Conservation (phyloP, 1,284 basidiomycete genomes). For the Trichosporon ovoides region DNA sequence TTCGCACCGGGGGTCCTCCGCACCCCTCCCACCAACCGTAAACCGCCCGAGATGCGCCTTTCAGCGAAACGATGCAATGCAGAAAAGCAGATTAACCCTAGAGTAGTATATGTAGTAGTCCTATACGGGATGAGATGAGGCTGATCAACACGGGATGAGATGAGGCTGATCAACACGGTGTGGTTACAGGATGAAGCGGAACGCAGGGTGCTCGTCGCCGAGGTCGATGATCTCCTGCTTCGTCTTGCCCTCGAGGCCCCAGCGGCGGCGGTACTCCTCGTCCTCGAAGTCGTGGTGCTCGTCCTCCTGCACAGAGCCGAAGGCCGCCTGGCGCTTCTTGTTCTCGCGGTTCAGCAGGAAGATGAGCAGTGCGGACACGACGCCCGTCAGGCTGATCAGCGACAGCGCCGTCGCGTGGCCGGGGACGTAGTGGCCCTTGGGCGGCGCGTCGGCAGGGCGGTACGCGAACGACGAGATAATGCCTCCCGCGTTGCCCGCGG, state of each 20-base stretch:
- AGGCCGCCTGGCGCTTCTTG: slow-evolving; percentile 37
- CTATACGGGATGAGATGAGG: neutral
- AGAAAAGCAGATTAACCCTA: slow-evolving; percentile 2
- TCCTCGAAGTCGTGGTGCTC: slow-evolving; percentile 55
- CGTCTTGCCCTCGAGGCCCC: slow-evolving; percentile 45
- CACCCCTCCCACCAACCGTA: too few species aligned
- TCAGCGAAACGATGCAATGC: neutral
- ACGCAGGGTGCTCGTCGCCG: slow-evolving; percentile 47
- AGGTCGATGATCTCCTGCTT: slow-evolving; percentile 48
- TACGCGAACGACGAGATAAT: slow-evolving; percentile 49
- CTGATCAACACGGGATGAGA: neutral
- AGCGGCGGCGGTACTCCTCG: slow-evolving; percentile 36
- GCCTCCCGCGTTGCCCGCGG: slow-evolving; percentile 49
- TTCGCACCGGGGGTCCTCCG: too few species aligned
- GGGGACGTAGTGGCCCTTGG: slow-evolving; percentile 24
- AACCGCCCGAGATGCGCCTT: neutral
- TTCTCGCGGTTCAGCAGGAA: slow-evolving; percentile 44
- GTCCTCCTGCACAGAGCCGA: slow-evolving; percentile 50
- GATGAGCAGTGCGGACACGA: slow-evolving; percentile 36
- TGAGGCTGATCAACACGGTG: neutral
- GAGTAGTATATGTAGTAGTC: neutral
- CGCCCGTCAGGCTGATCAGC: slow-evolving; percentile 36
- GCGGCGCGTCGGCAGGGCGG: slow-evolving; percentile 32
- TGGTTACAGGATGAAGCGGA: slow-evolving; percentile 32
- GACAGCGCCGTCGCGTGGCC: slow-evolving; percentile 46